Base-by-base conservation (phyloP, 306 rosid species). In the Cicer judaicum region DNA sequence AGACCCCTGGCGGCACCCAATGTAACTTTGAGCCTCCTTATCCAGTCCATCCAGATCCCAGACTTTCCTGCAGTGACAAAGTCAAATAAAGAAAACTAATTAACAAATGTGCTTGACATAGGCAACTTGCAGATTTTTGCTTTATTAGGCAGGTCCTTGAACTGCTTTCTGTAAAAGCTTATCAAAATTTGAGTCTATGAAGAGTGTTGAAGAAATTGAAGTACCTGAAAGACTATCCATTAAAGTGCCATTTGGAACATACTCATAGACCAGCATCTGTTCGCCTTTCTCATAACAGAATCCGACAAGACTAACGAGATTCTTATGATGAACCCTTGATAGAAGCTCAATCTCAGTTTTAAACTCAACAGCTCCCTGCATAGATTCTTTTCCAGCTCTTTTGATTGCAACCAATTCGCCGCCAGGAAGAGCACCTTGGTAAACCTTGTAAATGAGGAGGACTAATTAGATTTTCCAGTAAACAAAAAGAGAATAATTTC, bases 331-430 rank as follows among this genome's bases (percentile, higher is more conserved):
- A 59, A 90, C 92, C 79, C 98, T 88, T 50, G 97, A 92, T 64
- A 92, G 88, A 75, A 90, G 93, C 80, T 90, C 98, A 75, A 92
- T 89, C 88, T 92, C 98, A 29, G 87, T 90, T 79, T 83, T 92
- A 75, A 92, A 92, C 84, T 92, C 91, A 39, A 73, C 74, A 18
- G 83, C 89, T 24, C 91, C 94, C 73, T 90, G 96, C 90, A 68
- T 83, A 11, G 98, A 88, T 64, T 86, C 98, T 66, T 67, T 55
- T 69, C 57, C 82, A n/a, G 93, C 87, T 46, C 91, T 81, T 83
- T 92, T 92, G 78, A 92, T 73, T 21, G 98, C 98, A 56, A 92
- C 84, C 70, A 75, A n/a, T 67, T 87, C 85, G 21, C 98, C 98
- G 0, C 77, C 12, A 2, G 89, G 81, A 65, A 90, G 87, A 76